Evolutionary conservation across 2,329 filamentous ascomycete genomes (phyloP).

Genomic region (Claviceps fusiformis): DNA sequence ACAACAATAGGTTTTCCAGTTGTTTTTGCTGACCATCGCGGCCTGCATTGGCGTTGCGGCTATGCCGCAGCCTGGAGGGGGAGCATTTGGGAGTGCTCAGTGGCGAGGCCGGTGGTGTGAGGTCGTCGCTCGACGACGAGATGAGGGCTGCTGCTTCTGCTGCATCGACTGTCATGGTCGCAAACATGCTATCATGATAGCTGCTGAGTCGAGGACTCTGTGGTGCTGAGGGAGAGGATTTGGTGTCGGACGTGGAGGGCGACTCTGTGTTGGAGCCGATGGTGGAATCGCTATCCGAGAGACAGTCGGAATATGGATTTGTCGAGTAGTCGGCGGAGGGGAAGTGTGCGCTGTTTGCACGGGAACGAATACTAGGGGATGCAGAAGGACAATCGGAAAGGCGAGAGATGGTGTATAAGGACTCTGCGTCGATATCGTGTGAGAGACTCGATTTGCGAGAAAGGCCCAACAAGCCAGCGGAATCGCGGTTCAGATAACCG

Average conservation of each 20-base stretch:
- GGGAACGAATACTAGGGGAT: background rate
- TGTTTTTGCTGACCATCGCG: background rate
- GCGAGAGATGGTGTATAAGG: slow-evolving; percentile 1
- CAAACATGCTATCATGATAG: slow-evolving; percentile 4
- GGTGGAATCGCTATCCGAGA: background rate
- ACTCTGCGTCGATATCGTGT: slow-evolving; percentile 3
- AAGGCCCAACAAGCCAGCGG: background rate
- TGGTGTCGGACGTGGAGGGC: background rate
- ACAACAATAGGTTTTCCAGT: slow-evolving; percentile 25
- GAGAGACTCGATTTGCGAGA: background rate
- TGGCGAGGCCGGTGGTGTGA: background rate
- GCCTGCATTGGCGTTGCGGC: background rate
- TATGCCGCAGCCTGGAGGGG: background rate
- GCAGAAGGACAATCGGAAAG: background rate
- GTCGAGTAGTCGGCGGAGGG: background rate
- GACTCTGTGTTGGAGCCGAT: background rate
- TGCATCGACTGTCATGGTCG: slow-evolving; percentile 7
- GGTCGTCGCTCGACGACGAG: slow-evolving; percentile 1
- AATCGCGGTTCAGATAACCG: slow-evolving; percentile 4
- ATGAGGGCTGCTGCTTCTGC: slow-evolving; percentile 3
- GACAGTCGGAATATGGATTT: background rate
- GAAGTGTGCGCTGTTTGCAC: background rate
- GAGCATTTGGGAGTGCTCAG: background rate
- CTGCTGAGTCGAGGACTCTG: slow-evolving; percentile 3
- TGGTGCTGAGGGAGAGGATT: background rate